phyloP scores from a whole-genome alignment of 805 yeast genomes.

The Jamesozyma jinghongensis region DNA sequence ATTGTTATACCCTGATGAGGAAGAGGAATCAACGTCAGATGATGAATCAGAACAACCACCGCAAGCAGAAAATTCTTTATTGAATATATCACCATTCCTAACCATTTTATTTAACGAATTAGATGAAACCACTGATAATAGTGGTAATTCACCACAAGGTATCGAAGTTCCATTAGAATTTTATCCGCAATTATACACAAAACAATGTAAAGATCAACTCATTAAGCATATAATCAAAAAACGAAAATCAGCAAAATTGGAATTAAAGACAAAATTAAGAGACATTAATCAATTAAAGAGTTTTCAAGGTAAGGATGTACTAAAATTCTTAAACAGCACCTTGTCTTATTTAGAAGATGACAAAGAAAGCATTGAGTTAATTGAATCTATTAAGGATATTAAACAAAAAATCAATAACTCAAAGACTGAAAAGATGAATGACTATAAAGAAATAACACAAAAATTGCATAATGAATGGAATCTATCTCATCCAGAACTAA shows the following conservation, averaged over 20 bases:
- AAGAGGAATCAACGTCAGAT: background rate
- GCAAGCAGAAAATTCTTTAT: constrained; percentile 18
- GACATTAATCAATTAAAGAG: constrained; percentile 22
- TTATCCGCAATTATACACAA: constrained; percentile 28
- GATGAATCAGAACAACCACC: constrained; percentile 1
- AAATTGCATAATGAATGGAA: constrained; percentile 23
- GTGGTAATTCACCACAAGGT: constrained; percentile 12
- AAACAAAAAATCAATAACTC: constrained; percentile 5
- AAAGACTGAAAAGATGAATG: constrained; percentile 15
- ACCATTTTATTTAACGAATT: constrained; percentile 27
- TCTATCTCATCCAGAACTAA: constrained; percentile 21
- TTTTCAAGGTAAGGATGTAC: constrained; percentile 27
- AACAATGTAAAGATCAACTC: constrained; percentile 19
- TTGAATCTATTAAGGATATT: background rate
- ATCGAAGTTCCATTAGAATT: constrained; percentile 28
- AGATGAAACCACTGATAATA: constrained; percentile 21
- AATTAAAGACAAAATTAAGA: constrained; percentile 13
- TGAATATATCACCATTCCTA: constrained; percentile 21
- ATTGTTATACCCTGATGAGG: constrained; percentile 22
- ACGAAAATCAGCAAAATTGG: constrained; percentile 15
- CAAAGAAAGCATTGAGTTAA: constrained; percentile 7
- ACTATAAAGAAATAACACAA: constrained; percentile 21
- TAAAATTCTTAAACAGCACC: constrained; percentile 22
- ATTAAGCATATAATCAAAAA: constrained; percentile 19
- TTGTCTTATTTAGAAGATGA: constrained; percentile 19